Evolutionary conservation across 805 yeast species (phyloP).

Genomic region (Yamadazyma olivae): DNA sequence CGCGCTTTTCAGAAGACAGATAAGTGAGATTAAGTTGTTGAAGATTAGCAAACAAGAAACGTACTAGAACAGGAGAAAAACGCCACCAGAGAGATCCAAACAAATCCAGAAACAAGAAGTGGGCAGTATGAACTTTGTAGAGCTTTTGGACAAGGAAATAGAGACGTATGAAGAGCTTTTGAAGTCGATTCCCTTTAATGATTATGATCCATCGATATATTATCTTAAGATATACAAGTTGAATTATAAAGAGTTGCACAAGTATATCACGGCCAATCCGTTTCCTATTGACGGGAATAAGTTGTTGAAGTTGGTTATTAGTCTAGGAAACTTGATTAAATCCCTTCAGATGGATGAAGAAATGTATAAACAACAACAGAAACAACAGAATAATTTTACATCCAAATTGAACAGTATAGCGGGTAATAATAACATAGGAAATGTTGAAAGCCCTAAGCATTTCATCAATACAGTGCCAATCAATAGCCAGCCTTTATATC

Average conservation of each 20-base stretch:
- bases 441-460: conserved; percentile 13
- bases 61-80: no score
- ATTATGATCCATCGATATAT: conserved; percentile 14
- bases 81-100: no score
- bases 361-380: conserved; percentile 21
- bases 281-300: conserved; percentile 36
- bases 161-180: conserved; percentile 23
- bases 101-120: neutral
- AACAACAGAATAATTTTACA: conserved; percentile 5
- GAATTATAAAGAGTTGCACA: conserved; percentile 17
- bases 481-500: conserved; percentile 23
- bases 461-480: conserved; percentile 10
- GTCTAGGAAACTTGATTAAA: conserved; percentile 39
- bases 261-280: conserved; percentile 5
- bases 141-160: conserved; percentile 9
- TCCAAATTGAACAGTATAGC: conserved; percentile 5
- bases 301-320: conserved; percentile 38
- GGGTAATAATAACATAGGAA: neutral
- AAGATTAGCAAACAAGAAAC: no score
- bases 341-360: conserved; percentile 35
- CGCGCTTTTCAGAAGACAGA: no score
- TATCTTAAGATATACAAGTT: conserved; percentile 34
- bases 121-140: conserved; percentile 12
- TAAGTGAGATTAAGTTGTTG: no score
- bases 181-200: conserved; percentile 31